Percentiles rank a stretch among this genome's conserved stretches.
phyloP scores from a whole-genome alignment of 208 protist species.

The Leishmania braziliensis region DNA sequence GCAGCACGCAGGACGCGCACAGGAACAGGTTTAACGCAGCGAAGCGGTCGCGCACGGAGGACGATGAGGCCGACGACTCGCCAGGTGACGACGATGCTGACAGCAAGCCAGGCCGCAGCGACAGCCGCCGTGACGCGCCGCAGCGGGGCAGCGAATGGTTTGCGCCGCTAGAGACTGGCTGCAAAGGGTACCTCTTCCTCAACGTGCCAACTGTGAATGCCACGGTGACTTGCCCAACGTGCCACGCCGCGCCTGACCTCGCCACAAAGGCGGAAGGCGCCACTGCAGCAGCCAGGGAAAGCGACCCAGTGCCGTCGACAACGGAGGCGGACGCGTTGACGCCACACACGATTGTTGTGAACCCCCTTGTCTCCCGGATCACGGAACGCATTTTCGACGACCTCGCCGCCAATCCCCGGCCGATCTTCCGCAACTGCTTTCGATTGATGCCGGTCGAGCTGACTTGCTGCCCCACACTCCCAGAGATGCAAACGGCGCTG shows the following conservation, averaged over 20 bases:
- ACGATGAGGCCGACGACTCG: slow-evolving; percentile 5
- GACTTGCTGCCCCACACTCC: slow-evolving; percentile 80
- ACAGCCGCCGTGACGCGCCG: slow-evolving; percentile 4
- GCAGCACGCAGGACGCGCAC: slow-evolving; percentile 15
- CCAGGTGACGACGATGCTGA: slow-evolving; percentile 21
- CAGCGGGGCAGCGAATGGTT: slow-evolving; percentile 47
- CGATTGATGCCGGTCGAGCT: slow-evolving; percentile 77
- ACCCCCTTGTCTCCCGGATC: slow-evolving; percentile 71
- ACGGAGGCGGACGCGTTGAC: slow-evolving; percentile 10
- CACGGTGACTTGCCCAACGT: slow-evolving; percentile 34
- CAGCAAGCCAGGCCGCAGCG: slow-evolving; percentile 1
- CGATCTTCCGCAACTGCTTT: slow-evolving; percentile 80
- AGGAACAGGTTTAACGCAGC: slow-evolving; percentile 27
- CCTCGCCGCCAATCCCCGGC: slow-evolving; percentile 51
- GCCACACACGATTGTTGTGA: slow-evolving; percentile 70
- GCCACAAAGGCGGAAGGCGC: not conserved
- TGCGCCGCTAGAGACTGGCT: slow-evolving; percentile 56
- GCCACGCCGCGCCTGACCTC: slow-evolving; percentile 14
- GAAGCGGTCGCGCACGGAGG: slow-evolving; percentile 15
- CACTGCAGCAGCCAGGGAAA: not conserved
- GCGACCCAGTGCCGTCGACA: not conserved
- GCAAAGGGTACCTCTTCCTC: slow-evolving; percentile 72
- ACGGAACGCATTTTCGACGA: slow-evolving; percentile 80
- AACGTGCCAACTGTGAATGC: slow-evolving; percentile 45
- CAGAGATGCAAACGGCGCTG: slow-evolving; percentile 73